phyloP scores from a whole-genome alignment of 169 alveolate genomes.

The Cryptosporidium muris region DNA sequence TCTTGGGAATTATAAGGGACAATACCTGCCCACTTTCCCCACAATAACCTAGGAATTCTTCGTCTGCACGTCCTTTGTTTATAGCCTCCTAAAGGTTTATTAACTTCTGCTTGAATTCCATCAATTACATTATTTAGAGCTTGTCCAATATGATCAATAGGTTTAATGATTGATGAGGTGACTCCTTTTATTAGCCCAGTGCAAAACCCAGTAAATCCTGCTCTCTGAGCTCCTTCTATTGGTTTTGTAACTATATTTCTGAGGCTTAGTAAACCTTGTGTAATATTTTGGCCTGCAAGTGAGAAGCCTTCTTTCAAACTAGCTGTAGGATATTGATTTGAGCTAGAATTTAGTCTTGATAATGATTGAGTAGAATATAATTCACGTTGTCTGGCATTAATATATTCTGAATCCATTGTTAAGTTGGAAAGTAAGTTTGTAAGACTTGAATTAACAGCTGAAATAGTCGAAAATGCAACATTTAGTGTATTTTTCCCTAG shows the following conservation, averaged over 20 bases:
- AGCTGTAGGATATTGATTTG: background rate
- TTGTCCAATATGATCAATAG: slow-evolving; percentile 90
- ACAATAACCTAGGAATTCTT: slow-evolving; percentile 88
- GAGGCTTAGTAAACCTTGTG: slow-evolving; percentile 87
- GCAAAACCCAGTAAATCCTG: slow-evolving; percentile 88
- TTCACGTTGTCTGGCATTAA: slow-evolving; percentile 85
- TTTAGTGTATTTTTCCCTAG: slow-evolving; percentile 87
- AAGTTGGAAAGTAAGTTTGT: slow-evolving; percentile 85
- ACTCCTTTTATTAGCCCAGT: slow-evolving; percentile 90
- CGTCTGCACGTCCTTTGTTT: slow-evolving; percentile 78
- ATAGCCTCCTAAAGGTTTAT: slow-evolving; percentile 80
- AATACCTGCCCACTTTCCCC: slow-evolving; percentile 84
- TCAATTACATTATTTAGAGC: slow-evolving; percentile 88
- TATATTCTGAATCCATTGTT: slow-evolving; percentile 88
- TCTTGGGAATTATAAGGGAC: slow-evolving; percentile 78
- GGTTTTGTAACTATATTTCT: slow-evolving; percentile 89
- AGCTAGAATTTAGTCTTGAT: background rate
- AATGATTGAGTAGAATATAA: background rate
- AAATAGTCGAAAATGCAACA: slow-evolving; percentile 88
- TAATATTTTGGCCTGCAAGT: slow-evolving; percentile 85
- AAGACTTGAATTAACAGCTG: slow-evolving; percentile 84
- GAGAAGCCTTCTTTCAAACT: slow-evolving; percentile 85
- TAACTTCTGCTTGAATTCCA: slow-evolving; percentile 86
- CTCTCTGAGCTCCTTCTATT: slow-evolving; percentile 90
- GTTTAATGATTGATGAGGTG: slow-evolving; percentile 90